phyloP scores from a whole-genome alignment of 345 rosid genomes.

The Camelina sativa region DNA sequence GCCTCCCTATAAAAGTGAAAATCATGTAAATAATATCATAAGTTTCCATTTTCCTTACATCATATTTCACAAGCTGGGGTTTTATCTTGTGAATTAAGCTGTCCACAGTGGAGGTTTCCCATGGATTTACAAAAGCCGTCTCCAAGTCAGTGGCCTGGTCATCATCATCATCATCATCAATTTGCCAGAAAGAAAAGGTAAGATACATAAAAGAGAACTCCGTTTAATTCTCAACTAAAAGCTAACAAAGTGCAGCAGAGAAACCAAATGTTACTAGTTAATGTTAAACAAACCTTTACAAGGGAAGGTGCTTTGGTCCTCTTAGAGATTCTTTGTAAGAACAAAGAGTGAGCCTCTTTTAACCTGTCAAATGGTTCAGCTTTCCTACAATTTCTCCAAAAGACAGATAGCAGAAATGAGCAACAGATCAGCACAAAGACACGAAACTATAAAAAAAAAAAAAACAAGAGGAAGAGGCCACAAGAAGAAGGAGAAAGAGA shows the following conservation, averaged over 20 bases:
- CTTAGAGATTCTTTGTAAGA: slow-evolving; percentile 69
- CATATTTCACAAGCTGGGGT: slow-evolving; percentile 58
- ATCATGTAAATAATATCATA: slow-evolving; percentile 14
- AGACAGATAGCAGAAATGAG: not conserved
- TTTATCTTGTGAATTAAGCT: slow-evolving; percentile 58
- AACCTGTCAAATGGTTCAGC: slow-evolving; percentile 73
- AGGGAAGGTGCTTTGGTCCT: slow-evolving; percentile 51
- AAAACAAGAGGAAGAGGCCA: slow-evolving; percentile 3
- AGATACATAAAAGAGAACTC: not conserved
- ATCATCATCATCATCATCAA: slow-evolving; percentile 45
- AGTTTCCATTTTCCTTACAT: slow-evolving; percentile 49
- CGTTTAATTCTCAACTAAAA: slow-evolving; percentile 6
- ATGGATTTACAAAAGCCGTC: slow-evolving; percentile 59
- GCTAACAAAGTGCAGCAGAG: not conserved
- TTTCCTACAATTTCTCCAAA: slow-evolving; percentile 53
- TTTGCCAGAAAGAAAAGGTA: slow-evolving; percentile 47
- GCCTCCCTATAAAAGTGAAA: not conserved
- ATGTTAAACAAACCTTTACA: slow-evolving; percentile 52
- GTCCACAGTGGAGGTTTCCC: slow-evolving; percentile 63
- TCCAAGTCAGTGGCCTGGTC: slow-evolving; percentile 27
- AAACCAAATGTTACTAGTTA: not conserved
- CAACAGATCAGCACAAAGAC: not conserved
- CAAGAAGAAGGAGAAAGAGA: slow-evolving; percentile 28
- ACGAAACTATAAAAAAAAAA: too few relatives aligned
- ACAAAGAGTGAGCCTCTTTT: slow-evolving; percentile 60